phyloP scores from a whole-genome alignment of 2,329 filamentous ascomycete genomes.

The Diaporthe capsici region DNA sequence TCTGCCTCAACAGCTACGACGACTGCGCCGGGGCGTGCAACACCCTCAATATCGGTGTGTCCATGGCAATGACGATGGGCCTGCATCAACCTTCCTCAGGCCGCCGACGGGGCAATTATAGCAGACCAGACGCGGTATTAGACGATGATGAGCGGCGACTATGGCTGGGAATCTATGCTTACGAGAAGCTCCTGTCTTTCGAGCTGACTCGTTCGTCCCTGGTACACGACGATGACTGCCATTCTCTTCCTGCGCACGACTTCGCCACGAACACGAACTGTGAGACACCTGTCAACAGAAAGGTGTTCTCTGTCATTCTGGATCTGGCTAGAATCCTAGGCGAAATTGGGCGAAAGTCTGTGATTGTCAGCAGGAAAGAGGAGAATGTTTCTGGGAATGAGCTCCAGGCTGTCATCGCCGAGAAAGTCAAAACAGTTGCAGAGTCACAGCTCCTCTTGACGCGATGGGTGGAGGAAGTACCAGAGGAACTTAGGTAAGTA shows the following conservation, averaged over 20 bases:
- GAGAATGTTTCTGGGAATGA: background rate
- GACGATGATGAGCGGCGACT: background rate
- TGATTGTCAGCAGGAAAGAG: slow-evolving; percentile 1
- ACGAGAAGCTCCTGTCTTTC: slow-evolving; percentile 13
- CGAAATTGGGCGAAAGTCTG: slow-evolving; percentile 7
- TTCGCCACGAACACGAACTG: background rate
- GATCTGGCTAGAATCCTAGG: background rate
- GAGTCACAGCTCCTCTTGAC: background rate
- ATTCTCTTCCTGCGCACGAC: background rate
- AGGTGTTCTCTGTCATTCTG: background rate
- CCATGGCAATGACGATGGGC: background rate
- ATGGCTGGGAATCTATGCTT: background rate
- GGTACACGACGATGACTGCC: background rate
- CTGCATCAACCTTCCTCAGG: background rate
- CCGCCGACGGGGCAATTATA: background rate
- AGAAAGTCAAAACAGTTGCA: slow-evolving; percentile 5
- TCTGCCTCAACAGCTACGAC: background rate
- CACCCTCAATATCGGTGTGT: background rate
- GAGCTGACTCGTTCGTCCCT: background rate
- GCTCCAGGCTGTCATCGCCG: background rate
- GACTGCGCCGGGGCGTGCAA: background rate
- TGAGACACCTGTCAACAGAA: background rate
- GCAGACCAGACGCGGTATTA: background rate
- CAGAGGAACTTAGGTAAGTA: background rate
- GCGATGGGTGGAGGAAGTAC: background rate